Percentiles rank a stretch among this genome's conserved stretches.
Conservation (phyloP, 768 basidiomycete species). For the Lactifluus subvellereus region DNA sequence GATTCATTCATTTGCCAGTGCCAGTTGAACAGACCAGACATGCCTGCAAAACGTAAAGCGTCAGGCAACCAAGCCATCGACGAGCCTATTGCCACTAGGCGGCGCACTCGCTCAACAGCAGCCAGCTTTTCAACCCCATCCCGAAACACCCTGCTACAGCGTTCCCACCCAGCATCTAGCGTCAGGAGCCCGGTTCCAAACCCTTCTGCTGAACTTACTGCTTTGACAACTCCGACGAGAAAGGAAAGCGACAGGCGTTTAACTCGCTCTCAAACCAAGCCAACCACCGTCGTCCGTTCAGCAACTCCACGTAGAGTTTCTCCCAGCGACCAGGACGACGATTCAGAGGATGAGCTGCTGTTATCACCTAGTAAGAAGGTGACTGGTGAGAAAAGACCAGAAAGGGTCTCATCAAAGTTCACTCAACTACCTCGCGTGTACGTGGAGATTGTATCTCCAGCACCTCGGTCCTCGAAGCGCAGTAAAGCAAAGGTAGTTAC, state of each 20-base stretch:
- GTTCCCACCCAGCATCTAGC: background rate
- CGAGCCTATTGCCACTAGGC: conserved; percentile 23
- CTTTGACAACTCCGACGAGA: background rate
- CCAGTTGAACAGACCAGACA: conserved; percentile 10
- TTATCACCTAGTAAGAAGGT: conserved; percentile 5
- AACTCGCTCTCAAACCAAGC: conserved; percentile 13
- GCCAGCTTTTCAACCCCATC: conserved; percentile 5
- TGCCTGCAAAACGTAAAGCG: conserved; percentile 34
- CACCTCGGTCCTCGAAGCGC: conserved; percentile 9
- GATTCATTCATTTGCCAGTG: too few species aligned
- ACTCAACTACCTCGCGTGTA: conserved; percentile 14
- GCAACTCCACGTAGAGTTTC: background rate
- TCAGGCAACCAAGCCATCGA: conserved; percentile 5
- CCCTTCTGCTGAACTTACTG: background rate
- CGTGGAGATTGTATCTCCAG: conserved; percentile 13
- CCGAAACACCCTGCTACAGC: background rate
- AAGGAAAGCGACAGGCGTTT: background rate
- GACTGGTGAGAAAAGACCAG: background rate
- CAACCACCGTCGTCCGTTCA: background rate
- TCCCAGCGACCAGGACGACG: background rate
- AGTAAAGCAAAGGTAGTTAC: background rate
- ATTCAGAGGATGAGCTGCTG: conserved; percentile 21
- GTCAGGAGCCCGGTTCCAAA: background rate
- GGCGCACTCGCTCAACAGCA: conserved; percentile 23
- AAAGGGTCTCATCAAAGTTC: background rate